Base-by-base conservation (phyloP, 2,329 filamentous ascomycete genomes). In the Ceratocystis variospora region DNA sequence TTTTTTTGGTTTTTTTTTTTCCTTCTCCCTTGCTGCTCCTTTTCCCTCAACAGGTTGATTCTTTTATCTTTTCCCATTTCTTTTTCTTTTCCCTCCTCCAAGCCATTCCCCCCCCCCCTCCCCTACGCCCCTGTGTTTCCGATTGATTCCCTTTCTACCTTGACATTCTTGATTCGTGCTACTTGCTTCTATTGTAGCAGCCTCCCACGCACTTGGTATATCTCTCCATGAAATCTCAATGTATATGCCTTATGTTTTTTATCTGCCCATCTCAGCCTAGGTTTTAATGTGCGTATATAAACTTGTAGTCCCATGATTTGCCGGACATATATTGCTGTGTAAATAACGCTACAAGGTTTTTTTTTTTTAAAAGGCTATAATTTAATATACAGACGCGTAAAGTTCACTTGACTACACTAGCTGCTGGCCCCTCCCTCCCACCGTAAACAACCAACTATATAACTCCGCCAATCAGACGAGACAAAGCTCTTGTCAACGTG, bases 51-150 rank as follows among this genome's bases (percentile, higher is more conserved):
- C 37, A 12, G 10, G 37, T 41, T 41, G 10, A 41, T 31, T 50
- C 25, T 45, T 8, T 41, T n/a, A 5, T 41, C 57, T 63, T 53
- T 55, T 63, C 57, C 44, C 31, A 63, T 63, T 57, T 66, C 19
- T 45, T 50, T 53, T 57, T 28, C 59, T n/a, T 28, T 44, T 48
- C 33, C 33, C n/a, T 19, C 53, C 22, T 19, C 53, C 22, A 57
- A 37, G 15, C 53, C 3, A 37, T 37, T 37, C 19, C 4, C 53
- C 10, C 6, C 25, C 6, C 48, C n/a, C 19, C 19, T n/a, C 25
- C 28, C 50, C 50, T 33, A 33, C 7, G 15, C 61, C 15, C n/a
- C 41, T 33, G 15, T n/a, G 41, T 33, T 63, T 33, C 41, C 17
- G 53, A 57, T 57, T 33, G 53, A 57, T 57, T 57, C 53, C 53